Percentiles rank a stretch among this genome's conserved stretches.
phyloP scores from a whole-genome alignment of 192 early-diverging fungal species.

The Backusella psychrophila region DNA sequence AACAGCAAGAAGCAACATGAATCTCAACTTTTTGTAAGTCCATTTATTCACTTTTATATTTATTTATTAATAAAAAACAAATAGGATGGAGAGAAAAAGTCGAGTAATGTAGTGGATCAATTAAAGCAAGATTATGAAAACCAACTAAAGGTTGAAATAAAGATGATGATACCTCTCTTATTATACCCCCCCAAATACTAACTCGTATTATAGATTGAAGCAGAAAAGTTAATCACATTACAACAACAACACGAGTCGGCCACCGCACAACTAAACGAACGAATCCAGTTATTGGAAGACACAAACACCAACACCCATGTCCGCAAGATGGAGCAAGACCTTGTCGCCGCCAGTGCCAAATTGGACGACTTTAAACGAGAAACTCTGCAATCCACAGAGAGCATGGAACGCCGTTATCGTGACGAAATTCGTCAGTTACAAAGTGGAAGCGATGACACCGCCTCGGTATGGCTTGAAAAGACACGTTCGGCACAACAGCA shows the following conservation, averaged over 20 bases:
- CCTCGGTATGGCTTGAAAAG: conserved; percentile 27
- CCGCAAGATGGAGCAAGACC: neutral
- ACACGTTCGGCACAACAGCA: conserved; percentile 16
- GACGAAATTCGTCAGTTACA: conserved; percentile 27
- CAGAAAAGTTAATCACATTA: neutral
- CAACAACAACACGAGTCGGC: neutral
- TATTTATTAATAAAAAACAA: neutral
- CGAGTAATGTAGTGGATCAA: neutral
- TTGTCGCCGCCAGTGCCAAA: neutral
- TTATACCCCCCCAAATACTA: neutral
- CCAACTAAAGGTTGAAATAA: neutral
- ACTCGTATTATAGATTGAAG: neutral
- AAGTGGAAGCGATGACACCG: conserved; percentile 27
- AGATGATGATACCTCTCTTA: neutral
- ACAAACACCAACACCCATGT: neutral
- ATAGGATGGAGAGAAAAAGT: neutral
- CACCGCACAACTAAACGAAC: neutral
- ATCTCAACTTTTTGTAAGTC: neutral
- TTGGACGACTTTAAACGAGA: conserved; percentile 11
- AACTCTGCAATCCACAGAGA: conserved; percentile 1
- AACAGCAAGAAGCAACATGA: neutral
- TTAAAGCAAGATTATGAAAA: neutral
- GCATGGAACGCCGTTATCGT: conserved; percentile 23
- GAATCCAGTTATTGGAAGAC: neutral
- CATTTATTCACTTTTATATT: no score